Evolutionary conservation across 441 rosid genomes (phyloP).

Genomic region (Pelargonium citronellum): DNA sequence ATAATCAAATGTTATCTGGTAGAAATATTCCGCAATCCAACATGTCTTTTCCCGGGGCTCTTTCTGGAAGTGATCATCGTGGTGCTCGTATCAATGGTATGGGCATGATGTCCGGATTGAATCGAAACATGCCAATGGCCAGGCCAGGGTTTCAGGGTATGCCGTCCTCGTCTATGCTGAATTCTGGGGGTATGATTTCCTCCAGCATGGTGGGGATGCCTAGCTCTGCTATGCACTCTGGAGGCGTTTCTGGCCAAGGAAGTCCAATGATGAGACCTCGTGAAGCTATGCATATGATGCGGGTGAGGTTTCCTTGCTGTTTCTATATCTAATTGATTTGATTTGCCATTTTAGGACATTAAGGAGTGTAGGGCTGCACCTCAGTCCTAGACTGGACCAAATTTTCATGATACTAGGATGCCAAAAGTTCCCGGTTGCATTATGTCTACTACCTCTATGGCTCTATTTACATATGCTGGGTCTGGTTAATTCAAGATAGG

Average conservation of each 20-base stretch:
- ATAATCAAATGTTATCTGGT: conserved; percentile 60
- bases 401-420: too few species aligned
- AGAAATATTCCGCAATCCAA: conserved; percentile 72
- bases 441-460: too few species aligned
- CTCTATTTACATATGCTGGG: too few species aligned
- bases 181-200: conserved; percentile 62
- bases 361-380: background rate
- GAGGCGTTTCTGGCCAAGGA: conserved; percentile 62
- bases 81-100: conserved; percentile 59
- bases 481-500: too few species aligned
- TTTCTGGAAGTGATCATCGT: conserved; percentile 57
- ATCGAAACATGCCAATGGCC: conserved; percentile 66
- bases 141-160: conserved; percentile 83
- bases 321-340: background rate
- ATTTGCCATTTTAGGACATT: background rate
- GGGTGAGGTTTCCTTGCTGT: conserved; percentile 42
- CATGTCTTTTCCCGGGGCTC: conserved; percentile 60
- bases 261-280: conserved; percentile 73
- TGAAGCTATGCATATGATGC: conserved; percentile 63
- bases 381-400: too few species aligned
- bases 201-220: conserved; percentile 66
- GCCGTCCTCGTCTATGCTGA: conserved; percentile 62
- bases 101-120: conserved; percentile 62
- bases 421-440: too few species aligned
- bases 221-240: conserved; percentile 60